These are phyloP conservation scores for Dendrothele bispora DNA, from an alignment of 768 basidiomycete genomes.

Conservation along the genomic window DNA sequence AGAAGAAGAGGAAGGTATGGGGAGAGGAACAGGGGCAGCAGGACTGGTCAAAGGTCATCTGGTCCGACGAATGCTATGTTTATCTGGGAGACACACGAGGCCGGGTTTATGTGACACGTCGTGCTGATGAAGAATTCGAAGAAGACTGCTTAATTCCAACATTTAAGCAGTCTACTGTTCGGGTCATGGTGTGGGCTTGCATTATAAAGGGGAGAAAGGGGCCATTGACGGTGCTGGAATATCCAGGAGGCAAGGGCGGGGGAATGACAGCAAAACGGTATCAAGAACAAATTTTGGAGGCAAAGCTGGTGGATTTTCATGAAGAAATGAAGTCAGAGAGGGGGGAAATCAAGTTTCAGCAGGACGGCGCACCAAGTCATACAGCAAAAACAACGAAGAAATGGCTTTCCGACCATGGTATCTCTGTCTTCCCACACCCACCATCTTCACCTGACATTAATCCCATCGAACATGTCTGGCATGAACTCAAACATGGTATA, in stretches of 20 bases:
- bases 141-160: conserved; percentile 6
- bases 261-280: conserved; percentile 23
- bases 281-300: conserved; percentile 25
- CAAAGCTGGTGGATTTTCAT: conserved; percentile 18
- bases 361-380: conserved; percentile 27
- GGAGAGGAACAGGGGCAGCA: not conserved
- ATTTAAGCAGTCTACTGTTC: conserved; percentile 5
- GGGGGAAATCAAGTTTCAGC: conserved; percentile 19
- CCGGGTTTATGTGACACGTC: conserved; percentile 1
- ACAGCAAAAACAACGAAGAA: conserved; percentile 15
- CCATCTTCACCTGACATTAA: conserved; percentile 30
- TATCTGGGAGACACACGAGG: conserved; percentile 1
- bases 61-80: conserved; percentile 1
- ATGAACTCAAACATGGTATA: conserved; percentile 24
- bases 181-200: conserved; percentile 10
- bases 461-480: conserved; percentile 34
- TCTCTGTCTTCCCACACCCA: conserved; percentile 26
- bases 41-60: not conserved
- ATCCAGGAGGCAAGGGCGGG: conserved; percentile 24
- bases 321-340: conserved; percentile 13
- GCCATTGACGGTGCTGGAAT: conserved; percentile 1
- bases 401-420: conserved; percentile 21
- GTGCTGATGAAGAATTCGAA: conserved; percentile 5
- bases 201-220: not conserved
- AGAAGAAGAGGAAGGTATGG: not conserved